Base-by-base conservation (phyloP, 169 alveolate genomes). In the Cryptosporidium muris region DNA sequence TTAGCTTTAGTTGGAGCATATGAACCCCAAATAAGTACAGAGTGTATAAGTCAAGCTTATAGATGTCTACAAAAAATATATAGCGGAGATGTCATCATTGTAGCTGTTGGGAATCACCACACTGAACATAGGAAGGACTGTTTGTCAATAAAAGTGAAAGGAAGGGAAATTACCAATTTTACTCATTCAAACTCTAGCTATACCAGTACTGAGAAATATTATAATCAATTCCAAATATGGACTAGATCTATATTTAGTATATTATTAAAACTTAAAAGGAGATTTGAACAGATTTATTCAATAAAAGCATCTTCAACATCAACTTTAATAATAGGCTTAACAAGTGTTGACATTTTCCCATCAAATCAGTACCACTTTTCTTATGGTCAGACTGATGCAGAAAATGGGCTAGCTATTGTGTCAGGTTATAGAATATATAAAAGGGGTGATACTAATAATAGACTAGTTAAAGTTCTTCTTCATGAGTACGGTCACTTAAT, bases 341-440 rank as follows among this genome's bases (percentile, higher is more conserved):
- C 85, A 74, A 40, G 85, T 48, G 14, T 74, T 48, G 85, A 74
- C 6, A 74, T 74, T 45, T 74, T 12, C 38, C 85, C 85, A 9
- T 58, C 65, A 14, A 58, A 74, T 38, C 34, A 54, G 16, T 63
- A 74, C 34, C 64, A 74, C 42, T 74, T 58, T 25, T 66, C 48
- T 9, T 74, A 58, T 42, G 85, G 85, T 14, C 85, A 74, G 47
- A 74, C 74, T 36, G 85, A 74, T 51, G 74, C 85, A 47, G 68
- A 74, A n/a, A 74, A 47, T 25, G 85, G 85, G 47, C 38, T 60
- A n/a, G 85, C 85, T 45, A 60, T 74, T 34, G 48, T 74, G 60
- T 74, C 85, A 5, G 85, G 53, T 34, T 62, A 58, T 14, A 74
- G 85, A 40, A 25, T 74, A 25, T 74, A 45, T 14, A 54, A 74